Evolutionary conservation across 345 rosid species (phyloP), one percentile per base, ranked within the genome.

Genomic region (Capsella bursapastoris): DNA sequence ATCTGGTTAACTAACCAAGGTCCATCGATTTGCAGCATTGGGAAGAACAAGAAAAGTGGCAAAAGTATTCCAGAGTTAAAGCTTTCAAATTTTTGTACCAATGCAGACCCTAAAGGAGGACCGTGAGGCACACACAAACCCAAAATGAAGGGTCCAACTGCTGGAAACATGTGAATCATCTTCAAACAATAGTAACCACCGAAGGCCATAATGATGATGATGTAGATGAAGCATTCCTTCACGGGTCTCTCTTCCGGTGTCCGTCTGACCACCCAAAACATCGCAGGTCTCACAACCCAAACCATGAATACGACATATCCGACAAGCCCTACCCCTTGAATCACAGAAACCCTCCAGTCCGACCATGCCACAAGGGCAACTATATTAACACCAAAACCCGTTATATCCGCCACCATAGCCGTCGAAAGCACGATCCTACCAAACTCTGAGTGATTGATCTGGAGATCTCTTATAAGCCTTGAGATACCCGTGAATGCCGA

Each of bases 51-150:
- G 35, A 80, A 57, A 69, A 75, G 69, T 9, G 82, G 74, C 12
- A 83, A 37, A 55, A 82, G 55, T 16, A 72, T 50, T 6, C 79
- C 75, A 10, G 77, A 44, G 63, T 69, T 70, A 25, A 81, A 60
- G 71, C 78, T 43, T 49, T 85, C 86, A 48, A 85, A 72, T 68
- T 77, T 85, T 40, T 81, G 29, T 8, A 72, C 16, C 65, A 85
- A 49, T 0, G 70, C 50, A 7, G 86, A 79, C 18, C 88, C 86
- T 44, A 85, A 25, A 2, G 86, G 86, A 7, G 86, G 86, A 2
- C 88, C 88, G 4, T 77, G 72, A 0, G 88, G 88, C 3, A 85
- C 75, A 13, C 77, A 76, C 15, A 83, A 51, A 44, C 86, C 86
- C 7, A 83, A 35, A 40, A 80, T 7, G 27, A 77, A 76, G 10